Conservation (phyloP, 1,139 yeast genomes). For the Diutina mesorugosa region DNA sequence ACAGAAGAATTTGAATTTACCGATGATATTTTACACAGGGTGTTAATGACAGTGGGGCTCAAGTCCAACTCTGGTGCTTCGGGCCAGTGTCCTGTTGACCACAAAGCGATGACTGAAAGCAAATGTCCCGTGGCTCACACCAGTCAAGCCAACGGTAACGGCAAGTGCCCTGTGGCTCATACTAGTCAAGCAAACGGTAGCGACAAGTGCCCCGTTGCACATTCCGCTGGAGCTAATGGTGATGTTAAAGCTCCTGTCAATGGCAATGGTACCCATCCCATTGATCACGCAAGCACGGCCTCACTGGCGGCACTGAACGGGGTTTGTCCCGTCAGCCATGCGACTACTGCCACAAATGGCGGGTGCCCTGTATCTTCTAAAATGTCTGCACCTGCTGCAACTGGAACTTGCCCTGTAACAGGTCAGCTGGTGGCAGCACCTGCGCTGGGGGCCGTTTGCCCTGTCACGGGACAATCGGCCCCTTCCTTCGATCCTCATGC, state of each 20-base stretch:
- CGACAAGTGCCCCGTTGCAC: background rate
- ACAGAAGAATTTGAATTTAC: background rate
- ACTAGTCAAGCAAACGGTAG: background rate
- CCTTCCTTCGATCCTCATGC: background rate
- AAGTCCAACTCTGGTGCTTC: background rate
- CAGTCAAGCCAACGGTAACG: background rate
- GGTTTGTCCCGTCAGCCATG: no score
- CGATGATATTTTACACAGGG: background rate
- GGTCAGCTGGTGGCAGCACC: background rate
- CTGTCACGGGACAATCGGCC: background rate
- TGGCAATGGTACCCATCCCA: no score
- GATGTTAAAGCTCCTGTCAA: background rate
- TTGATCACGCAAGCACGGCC: no score
- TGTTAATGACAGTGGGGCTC: background rate
- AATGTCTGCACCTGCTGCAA: background rate
- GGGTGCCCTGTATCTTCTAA: background rate
- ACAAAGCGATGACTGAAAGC: background rate
- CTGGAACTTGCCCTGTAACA: background rate
- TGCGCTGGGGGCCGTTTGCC: background rate
- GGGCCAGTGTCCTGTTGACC: background rate
- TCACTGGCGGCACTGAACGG: no score
- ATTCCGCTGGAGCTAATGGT: background rate
- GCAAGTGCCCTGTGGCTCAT: background rate
- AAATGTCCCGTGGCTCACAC: conserved; percentile 1
- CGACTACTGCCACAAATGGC: no score